Evolutionary conservation across 2,329 filamentous ascomycete species (phyloP), one percentile per base, ranked within the genome.

Genomic region (Colletotrichum sp.): DNA sequence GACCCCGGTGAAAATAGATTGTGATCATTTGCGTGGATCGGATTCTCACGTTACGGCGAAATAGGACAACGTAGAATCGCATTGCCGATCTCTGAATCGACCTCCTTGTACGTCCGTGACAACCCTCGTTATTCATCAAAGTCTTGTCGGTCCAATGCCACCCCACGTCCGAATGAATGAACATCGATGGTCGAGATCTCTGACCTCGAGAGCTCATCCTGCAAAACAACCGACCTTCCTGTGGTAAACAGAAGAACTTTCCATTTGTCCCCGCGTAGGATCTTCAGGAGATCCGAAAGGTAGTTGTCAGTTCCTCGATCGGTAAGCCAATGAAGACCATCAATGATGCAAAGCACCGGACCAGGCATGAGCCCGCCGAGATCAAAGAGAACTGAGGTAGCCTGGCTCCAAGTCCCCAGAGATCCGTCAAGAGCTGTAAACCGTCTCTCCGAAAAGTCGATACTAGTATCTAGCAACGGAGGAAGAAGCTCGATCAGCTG

Each of bases 401-500:
- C 60, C 8, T 36, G 13, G 16, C 19, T 48, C 72, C 68, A 75
- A 1, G 19, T 36, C 1, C 19, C 27, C 5, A 72, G 8, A 8
- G 68, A 64, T 1, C 68, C 72, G 8, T 75, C 34, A 2, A 75
- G 30, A 27, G 27, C 59, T 1, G 8, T 8, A 7, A 75, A 72
- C 3, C 36, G 34, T 8, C n/a, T 5, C 4, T n/a, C 22, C 4
- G 72, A 59, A 11, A 75, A 34, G 13, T 67, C 34, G 1, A 39
- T 28, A 8, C 27, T 30, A 1, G 71, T 64, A 8, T 78, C 68
- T 15, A 78, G 67, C 2, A 57, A 8, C 2, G 70, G 71, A 22
- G 65, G 64, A 3, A 78, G 69, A 3, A 74, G 52, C 44, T 78
- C 77, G 3, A 79, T 55, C 65, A 77, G 68, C 59, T 79, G 78